Conservation (phyloP, 148 eudicot species). For the Fagopyrum tataricum region DNA sequence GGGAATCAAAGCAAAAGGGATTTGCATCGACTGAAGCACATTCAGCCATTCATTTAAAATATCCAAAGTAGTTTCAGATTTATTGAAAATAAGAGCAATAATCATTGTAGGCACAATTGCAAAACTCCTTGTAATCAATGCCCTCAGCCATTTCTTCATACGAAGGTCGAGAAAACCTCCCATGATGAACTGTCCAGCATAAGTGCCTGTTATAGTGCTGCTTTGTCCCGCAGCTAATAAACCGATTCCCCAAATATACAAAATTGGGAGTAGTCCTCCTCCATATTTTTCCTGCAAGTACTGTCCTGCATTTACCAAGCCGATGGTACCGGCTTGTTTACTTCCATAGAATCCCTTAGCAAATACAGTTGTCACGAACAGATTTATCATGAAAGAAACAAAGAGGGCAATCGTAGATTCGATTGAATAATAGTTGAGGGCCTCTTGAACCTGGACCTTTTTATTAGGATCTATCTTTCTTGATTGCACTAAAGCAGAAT, state of each 20-base stretch:
- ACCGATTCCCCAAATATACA: conserved; percentile 30
- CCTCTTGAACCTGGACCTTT: conserved; percentile 21
- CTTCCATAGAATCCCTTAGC: conserved; percentile 29
- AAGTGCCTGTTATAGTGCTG: conserved; percentile 20
- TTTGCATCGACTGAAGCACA: conserved; percentile 13
- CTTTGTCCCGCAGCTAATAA: conserved; percentile 24
- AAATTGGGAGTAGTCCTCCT: conserved; percentile 25
- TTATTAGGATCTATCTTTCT: conserved; percentile 25
- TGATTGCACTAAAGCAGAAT: conserved; percentile 32
- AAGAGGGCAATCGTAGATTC: conserved; percentile 25
- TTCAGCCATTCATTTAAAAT: conserved; percentile 10
- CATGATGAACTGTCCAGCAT: conserved; percentile 15
- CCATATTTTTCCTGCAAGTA: conserved; percentile 28
- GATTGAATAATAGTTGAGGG: conserved; percentile 29
- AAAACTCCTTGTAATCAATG: conserved; percentile 32
- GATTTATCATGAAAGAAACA: conserved; percentile 26
- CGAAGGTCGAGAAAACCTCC: conserved; percentile 36
- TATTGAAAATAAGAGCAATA: conserved; percentile 28
- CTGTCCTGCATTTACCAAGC: conserved; percentile 29
- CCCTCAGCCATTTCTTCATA: conserved; percentile 36
- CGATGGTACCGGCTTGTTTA: conserved; percentile 20
- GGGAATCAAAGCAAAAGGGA: conserved; percentile 8
- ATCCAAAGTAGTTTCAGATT: conserved; percentile 10
- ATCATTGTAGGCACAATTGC: conserved; percentile 43
- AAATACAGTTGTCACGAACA: conserved; percentile 27